phyloP scores from a whole-genome alignment of 75 land plant genomes.

The Pinus tabuliformis region DNA sequence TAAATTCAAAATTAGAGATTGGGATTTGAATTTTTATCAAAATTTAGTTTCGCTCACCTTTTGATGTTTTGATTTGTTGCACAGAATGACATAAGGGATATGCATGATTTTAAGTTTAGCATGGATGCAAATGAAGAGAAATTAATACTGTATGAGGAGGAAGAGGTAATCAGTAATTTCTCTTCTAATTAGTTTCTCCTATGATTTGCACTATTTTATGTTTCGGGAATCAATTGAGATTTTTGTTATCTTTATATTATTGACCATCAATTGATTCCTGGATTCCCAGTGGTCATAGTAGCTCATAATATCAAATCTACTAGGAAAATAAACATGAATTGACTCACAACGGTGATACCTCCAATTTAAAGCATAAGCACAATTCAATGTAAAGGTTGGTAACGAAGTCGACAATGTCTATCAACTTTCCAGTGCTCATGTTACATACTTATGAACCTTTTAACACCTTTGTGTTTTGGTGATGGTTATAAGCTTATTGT shows the following conservation, averaged over 20 bases:
- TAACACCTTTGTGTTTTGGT: no score
- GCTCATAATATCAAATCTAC: constrained; percentile 90
- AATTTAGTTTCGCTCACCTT: neutral
- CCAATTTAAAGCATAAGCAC: constrained; percentile 14
- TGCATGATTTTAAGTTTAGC: constrained; percentile 87
- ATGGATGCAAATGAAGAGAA: constrained; percentile 99
- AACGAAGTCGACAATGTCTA: no score
- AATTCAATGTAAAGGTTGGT: no score
- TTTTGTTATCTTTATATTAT: constrained; percentile 58
- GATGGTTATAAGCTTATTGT: no score
- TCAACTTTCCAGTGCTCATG: no score
- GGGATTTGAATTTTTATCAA: neutral
- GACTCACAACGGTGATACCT: constrained; percentile 89
- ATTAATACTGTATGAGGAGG: constrained; percentile 85
- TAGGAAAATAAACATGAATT: constrained; percentile 91
- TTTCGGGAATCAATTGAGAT: neutral
- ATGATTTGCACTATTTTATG: neutral
- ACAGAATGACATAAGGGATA: constrained; percentile 92
- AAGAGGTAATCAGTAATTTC: constrained; percentile 46
- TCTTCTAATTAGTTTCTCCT: neutral
- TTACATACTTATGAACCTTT: no score
- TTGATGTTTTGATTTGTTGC: constrained; percentile 3
- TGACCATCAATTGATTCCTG: constrained; percentile 76
- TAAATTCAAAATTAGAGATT: neutral
- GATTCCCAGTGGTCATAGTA: constrained; percentile 22